Evolutionary conservation across 1,139 yeast species (phyloP), one percentile per base, ranked within the genome.

Genomic region (Zygotorulaspora mrakii): DNA sequence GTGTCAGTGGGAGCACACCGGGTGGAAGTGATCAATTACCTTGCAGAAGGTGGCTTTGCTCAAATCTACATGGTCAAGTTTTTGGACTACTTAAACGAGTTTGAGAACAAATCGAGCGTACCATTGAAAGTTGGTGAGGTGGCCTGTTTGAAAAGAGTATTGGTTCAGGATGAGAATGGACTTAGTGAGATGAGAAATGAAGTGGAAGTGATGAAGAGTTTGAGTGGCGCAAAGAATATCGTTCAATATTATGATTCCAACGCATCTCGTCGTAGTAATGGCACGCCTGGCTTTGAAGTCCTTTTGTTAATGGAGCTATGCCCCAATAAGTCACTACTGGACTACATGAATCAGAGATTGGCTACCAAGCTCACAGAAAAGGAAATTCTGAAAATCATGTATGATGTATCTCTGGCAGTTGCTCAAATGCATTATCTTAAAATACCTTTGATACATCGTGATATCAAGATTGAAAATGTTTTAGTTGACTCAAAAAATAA

Each of bases 221-320:
- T 91, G 39, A 69, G 80, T 41, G 94, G 94, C 2, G 77, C 83
- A 50, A 75, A 77, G 17, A 81, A 84, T 55, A 80, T 91, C 49
- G 97, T 94, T 9, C 77, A 83, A 17, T 94, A 91, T 59, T 85
- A 84, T 47, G 98, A 94, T 64, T 86, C 96, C 2, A 95, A 91
- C 66, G 98, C 98, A 3, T 78, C 94, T n/a, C 70, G 96, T 51
- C 64, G 69, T 46, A 63, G 67, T 24, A 66, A 62, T 31, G 67
- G 67, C 13, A 48, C 48, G 26, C 42, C 43, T 17, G 58, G 59
- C 36, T 91, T 86, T 60, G 98, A 91, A 65, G 96, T 94, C 37
- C 77, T 89, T 48, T 70, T 91, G 23, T 69, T 91, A 47, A 91
- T 91, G 98, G 98, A 91, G 61, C 80, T 82, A 58, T 91, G 98